Evolutionary conservation across 345 rosid species (phyloP).

Genomic region (Eucalyptus globulus): DNA sequence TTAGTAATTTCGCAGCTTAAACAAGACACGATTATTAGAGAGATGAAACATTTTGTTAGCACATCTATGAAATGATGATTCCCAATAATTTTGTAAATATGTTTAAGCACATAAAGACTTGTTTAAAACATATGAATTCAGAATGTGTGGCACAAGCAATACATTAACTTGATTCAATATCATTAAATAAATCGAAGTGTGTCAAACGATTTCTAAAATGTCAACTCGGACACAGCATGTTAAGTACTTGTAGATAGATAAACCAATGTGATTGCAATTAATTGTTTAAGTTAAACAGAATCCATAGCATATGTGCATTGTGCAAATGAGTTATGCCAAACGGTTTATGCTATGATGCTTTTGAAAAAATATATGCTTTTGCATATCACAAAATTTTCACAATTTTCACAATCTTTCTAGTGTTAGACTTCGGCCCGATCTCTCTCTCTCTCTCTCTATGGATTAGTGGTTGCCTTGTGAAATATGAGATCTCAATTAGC

Average conservation of each 20-base stretch:
- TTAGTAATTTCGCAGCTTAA: background rate
- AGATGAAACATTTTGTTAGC: background rate
- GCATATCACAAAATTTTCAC: background rate
- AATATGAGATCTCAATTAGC: too few species aligned
- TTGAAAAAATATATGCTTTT: rapidly evolving
- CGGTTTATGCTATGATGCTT: background rate
- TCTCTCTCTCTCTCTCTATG: background rate
- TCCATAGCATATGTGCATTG: background rate
- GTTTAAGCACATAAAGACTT: background rate
- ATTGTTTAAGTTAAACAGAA: background rate
- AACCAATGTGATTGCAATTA: rapidly evolving
- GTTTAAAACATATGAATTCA: background rate
- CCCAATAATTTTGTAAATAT: background rate
- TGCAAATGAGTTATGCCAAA: background rate
- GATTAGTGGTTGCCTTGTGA: too few species aligned
- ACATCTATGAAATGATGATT: background rate
- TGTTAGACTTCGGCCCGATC: background rate
- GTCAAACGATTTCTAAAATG: background rate
- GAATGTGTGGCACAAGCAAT: background rate
- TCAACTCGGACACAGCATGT: too few species aligned
- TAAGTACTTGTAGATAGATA: too few species aligned
- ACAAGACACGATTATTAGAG: background rate
- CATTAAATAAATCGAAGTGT: background rate
- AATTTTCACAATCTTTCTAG: background rate
- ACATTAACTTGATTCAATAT: background rate